Evolutionary conservation across 495 filamentous ascomycete species (phyloP), one percentile per base, ranked within the genome.

Genomic region (Diplogelasinospora grovesii): DNA sequence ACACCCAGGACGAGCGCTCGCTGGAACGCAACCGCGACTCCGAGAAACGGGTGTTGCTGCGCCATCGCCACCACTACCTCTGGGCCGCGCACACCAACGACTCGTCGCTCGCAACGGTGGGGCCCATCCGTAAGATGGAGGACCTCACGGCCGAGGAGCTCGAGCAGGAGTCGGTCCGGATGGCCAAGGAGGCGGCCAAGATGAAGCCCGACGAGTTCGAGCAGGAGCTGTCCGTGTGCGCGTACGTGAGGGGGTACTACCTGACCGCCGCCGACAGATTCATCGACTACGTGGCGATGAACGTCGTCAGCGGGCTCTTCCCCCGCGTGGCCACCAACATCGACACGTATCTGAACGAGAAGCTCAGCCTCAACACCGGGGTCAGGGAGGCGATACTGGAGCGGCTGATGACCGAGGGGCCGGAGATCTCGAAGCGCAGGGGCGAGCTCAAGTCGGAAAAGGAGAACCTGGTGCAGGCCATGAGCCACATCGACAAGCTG

Each of bases 171-270:
- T 39, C 45, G 7, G 23, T 29, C 2, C 39, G 36, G 8, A 54
- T 54, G 41, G 29, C 36, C 19, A 52, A 56, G 22, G 41, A 69
- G 2, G 45, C 66, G 5, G 46, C 50, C 3, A 51, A 62, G 21
- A 48, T 74, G 20, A 60, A 59, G 1, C 57, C 57, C 5, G 73
- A 77, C 49, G 54, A 59, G 3, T 75, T 65, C 36, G 57, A 65
- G 7, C 50, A 53, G 0, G 74, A 77, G 36, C 49, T 77, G 1
- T 54, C 55, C 9, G 65, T 76, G 8, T 66, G 66, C 0, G 63
- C 68, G 0, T 74, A 70, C 31, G 65, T 76, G 9, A 48, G 73
- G 0, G 74, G 68, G 0, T 76, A 77, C 45, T 77, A 77, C 30
- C 56, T 65, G 15, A 71, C 67, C 3, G 69, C 72, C 1, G 66